Percentiles rank a stretch among this genome's conserved stretches.
Evolutionary conservation across 345 rosid species (phyloP).

Genomic region (Moringa oleifera): DNA sequence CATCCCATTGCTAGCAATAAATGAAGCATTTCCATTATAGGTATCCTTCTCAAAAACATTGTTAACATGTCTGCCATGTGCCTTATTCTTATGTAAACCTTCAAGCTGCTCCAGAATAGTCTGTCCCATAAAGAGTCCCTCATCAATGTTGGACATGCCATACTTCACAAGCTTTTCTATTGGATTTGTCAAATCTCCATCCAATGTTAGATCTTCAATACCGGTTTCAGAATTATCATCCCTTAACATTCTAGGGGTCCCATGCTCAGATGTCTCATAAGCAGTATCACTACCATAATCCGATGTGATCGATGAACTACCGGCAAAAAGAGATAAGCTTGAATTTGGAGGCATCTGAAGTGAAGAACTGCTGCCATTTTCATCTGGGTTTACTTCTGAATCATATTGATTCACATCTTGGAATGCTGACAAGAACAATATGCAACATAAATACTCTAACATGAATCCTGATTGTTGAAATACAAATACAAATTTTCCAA

Average conservation of each 20-base stretch:
- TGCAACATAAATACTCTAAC: conserved; percentile 9
- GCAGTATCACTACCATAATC: conserved; percentile 97
- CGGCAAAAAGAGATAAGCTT: conserved; percentile 47
- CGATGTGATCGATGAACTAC: conserved; percentile 69
- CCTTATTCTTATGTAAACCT: conserved; percentile 70
- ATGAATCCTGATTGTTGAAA: not conserved
- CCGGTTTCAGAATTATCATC: conserved; percentile 69
- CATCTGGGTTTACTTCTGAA: conserved; percentile 42
- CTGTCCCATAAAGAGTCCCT: conserved; percentile 92
- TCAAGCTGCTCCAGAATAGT: conserved; percentile 90
- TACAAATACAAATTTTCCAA: not conserved
- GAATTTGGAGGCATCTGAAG: conserved; percentile 42
- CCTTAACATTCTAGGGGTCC: conserved; percentile 68
- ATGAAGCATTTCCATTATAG: conserved; percentile 47
- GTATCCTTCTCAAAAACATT: conserved; percentile 34
- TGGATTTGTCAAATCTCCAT: conserved; percentile 77
- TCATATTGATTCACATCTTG: conserved; percentile 61
- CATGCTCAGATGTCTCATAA: conserved; percentile 86
- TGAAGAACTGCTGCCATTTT: conserved; percentile 35
- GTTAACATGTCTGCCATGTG: conserved; percentile 45
- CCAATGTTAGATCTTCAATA: conserved; percentile 60
- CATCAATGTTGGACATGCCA: conserved; percentile 91
- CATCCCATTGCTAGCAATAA: conserved; percentile 46
- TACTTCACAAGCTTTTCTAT: conserved; percentile 78
- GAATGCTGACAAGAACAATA: conserved; percentile 60